phyloP scores from a whole-genome alignment of 2,329 filamentous ascomycete genomes.

The Mycosphaerella sp. region DNA sequence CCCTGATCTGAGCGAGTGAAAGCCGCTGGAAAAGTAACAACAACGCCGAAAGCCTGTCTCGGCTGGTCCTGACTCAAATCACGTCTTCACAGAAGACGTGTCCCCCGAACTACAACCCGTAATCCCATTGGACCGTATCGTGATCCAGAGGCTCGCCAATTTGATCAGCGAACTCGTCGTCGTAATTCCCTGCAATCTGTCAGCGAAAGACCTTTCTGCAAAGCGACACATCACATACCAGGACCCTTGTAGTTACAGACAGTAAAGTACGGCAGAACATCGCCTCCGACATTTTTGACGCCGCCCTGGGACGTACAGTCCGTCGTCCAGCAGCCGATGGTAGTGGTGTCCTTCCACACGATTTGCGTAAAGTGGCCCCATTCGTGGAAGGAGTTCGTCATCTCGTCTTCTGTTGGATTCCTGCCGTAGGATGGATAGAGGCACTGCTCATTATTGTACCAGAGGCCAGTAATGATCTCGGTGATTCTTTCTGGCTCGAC shows the following conservation, averaged over 20 bases:
- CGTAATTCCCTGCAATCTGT: conserved; percentile 13
- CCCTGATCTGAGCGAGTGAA: neutral
- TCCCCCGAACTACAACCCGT: neutral
- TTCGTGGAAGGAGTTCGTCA: conserved; percentile 52
- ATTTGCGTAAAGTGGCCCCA: conserved; percentile 73
- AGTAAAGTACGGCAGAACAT: conserved; percentile 55
- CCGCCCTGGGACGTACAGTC: conserved; percentile 46
- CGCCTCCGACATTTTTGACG: conserved; percentile 37
- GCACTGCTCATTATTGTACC: conserved; percentile 74
- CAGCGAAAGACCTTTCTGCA: neutral
- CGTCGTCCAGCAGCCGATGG: conserved; percentile 56
- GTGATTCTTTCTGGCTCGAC: conserved; percentile 51
- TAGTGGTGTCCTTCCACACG: conserved; percentile 58
- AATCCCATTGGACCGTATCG: conserved; percentile 7
- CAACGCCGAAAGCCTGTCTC: neutral
- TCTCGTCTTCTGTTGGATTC: conserved; percentile 40
- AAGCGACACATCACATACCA: conserved; percentile 47
- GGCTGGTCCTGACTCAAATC: neutral
- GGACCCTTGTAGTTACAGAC: conserved; percentile 78
- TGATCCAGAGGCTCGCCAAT: conserved; percentile 5
- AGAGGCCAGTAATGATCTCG: conserved; percentile 66
- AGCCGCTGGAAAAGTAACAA: neutral
- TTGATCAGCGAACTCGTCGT: conserved; percentile 12
- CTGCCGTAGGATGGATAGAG: conserved; percentile 41
- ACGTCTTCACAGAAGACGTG: neutral